Evolutionary conservation across 2,329 filamentous ascomycete species (phyloP), one percentile per base, ranked within the genome.

Genomic region (Ascocoryne sarcoides): DNA sequence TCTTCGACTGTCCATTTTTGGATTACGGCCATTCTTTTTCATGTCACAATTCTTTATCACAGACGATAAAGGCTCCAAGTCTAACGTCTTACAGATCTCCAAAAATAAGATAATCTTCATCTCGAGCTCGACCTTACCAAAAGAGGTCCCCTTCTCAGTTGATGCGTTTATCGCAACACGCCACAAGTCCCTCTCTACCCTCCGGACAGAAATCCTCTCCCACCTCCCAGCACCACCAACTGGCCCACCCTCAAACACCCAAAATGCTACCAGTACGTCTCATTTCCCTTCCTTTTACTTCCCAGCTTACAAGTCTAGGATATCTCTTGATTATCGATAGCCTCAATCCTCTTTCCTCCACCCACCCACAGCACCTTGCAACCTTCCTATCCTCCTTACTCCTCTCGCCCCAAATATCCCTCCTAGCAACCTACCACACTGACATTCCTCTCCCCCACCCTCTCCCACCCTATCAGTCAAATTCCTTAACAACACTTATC

Each of bases 371-470:
- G 26, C 69, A 73, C 46, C 68, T 86, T 8, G 75, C 78, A 10
- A 66, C 70, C 42, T 88, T 86, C 58, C 78, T 92, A 37, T 84
- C 79, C 17, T 76, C 75, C 42, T 70, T 81, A 43, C 64, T 81
- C 46, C 74, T 86, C 51, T 69, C 72, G 2, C 82, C 85, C 1
- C 59, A 67, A 20, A 75, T 80, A 26, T 88, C 84, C 4, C 70
- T 95, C 31, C 67, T 95, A 5, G 81, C 79, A 32, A 75, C 83
- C 44, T 94, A 93, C 61, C 92, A 96, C 65, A 68, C 73, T 38
- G 90, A 96, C 62, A 72, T 90, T 3, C 82, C 86, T 1, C 62
- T 77, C 18, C 49, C 59, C 10, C 49, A 55, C 21, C 51, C 55
- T n/a, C 32, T 12, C 12, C 20, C 62, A 42, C 26, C 74, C 54